Percentiles rank a stretch among this genome's conserved stretches.
Evolutionary conservation across 768 basidiomycete genomes (phyloP).

Genomic region (Flagelloscypha sp.): DNA sequence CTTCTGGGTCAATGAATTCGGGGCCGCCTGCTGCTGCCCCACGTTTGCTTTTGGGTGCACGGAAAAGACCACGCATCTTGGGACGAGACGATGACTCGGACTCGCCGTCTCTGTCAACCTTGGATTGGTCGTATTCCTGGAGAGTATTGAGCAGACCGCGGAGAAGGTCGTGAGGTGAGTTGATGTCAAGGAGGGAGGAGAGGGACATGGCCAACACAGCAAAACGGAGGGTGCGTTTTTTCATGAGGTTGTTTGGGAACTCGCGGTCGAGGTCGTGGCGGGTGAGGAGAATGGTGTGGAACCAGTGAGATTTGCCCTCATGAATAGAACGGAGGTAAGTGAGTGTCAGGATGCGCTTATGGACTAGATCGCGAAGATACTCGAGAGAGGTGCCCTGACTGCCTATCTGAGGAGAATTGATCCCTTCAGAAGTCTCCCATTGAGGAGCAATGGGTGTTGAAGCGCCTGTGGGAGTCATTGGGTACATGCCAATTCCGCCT

Average conservation of each 20-base stretch:
- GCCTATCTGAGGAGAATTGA: conserved; percentile 24
- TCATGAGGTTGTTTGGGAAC: conserved; percentile 70
- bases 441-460: conserved; percentile 32
- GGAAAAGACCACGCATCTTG: conserved; percentile 27
- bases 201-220: conserved; percentile 83
- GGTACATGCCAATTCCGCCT: conserved; percentile 28
- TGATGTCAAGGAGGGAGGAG: conserved; percentile 72
- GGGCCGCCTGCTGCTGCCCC: conserved; percentile 28
- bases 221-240: conserved; percentile 74
- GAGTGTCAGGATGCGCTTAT: conserved; percentile 78
- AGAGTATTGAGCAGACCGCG: conserved; percentile 64
- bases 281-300: conserved; percentile 78
- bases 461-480: conserved; percentile 26
- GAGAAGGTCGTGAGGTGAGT: conserved; percentile 72
- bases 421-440: conserved; percentile 25
- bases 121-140: conserved; percentile 71
- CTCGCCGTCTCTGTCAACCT: conserved; percentile 64
- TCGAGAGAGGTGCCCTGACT: conserved; percentile 67
- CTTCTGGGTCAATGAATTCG: too few relatives aligned
- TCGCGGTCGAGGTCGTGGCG: conserved; percentile 63
- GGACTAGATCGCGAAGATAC: conserved; percentile 68
- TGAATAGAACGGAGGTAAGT: conserved; percentile 81
- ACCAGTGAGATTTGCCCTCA: conserved; percentile 83
- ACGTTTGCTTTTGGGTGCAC: conserved; percentile 12
- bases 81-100: conserved; percentile 41